Conservation (phyloP, 1,284 basidiomycete species). For the Pulchroboletus neoregius region DNA sequence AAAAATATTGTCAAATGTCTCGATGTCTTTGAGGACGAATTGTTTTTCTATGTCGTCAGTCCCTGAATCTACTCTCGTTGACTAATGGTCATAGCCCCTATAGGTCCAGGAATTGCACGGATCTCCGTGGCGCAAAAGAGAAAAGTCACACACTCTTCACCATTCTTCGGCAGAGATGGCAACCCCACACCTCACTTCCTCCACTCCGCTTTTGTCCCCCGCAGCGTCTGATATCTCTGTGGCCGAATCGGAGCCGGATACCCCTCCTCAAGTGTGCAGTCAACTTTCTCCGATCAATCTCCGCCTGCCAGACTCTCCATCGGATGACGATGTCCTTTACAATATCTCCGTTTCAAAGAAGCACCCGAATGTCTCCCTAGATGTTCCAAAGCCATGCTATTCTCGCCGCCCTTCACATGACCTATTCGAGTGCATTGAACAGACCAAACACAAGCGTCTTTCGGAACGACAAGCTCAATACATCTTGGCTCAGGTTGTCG, state of each 20-base stretch:
- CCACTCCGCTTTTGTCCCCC: constrained; percentile 57
- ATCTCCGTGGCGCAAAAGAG: constrained; percentile 67
- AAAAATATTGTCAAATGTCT: constrained; percentile 79
- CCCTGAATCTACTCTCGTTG: constrained; percentile 2
- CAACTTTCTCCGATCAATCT: constrained; percentile 24
- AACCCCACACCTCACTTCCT: constrained; percentile 36
- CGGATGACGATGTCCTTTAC: constrained; percentile 6
- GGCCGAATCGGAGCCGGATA: constrained; percentile 39
- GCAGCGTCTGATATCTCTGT: constrained; percentile 48
- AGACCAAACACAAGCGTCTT: constrained; percentile 72
- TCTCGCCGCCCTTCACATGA: constrained; percentile 80
- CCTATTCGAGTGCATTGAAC: constrained; percentile 91
- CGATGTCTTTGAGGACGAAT: constrained; percentile 77
- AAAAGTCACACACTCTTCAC: constrained; percentile 19
- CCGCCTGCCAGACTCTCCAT: constrained; percentile 19
- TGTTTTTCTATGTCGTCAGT: constrained; percentile 84
- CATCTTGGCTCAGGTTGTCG: constrained; percentile 85
- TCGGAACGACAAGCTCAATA: constrained; percentile 76
- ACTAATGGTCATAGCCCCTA: constrained; percentile 1
- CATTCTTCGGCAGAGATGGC: constrained; percentile 23
- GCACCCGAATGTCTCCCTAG: constrained; percentile 10
- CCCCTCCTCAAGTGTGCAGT: constrained; percentile 38
- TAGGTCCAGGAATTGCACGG: constrained; percentile 92
- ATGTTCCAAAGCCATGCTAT: constrained; percentile 47
- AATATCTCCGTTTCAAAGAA: constrained; percentile 13